These are phyloP conservation scores for Laburnicola sp. DNA, from an alignment of 2,329 filamentous ascomycete species.

Conservation along the genomic window DNA sequence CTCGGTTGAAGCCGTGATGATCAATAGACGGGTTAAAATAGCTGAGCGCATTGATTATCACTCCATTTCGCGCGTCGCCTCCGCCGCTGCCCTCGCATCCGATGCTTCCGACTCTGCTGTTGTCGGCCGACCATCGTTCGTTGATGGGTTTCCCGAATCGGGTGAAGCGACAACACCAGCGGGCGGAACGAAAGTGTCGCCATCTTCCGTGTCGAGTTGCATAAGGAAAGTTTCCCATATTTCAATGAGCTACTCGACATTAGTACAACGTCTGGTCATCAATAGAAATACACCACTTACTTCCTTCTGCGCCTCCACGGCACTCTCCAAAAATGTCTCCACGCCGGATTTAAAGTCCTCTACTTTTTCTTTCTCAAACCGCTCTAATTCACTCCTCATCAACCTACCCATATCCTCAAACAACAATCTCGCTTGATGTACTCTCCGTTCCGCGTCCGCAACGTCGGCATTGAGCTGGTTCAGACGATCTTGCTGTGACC, in stretches of 20 bases:
- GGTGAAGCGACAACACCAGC: conserved; percentile 44
- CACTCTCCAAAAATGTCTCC: conserved; percentile 95
- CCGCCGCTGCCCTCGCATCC: conserved; percentile 13
- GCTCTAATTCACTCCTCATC: conserved; percentile 87
- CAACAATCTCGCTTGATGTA: conserved; percentile 83
- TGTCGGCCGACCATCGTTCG: conserved; percentile 8
- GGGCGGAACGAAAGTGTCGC: conserved; percentile 50
- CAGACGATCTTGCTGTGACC: conserved; percentile 92
- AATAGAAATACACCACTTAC: conserved; percentile 50
- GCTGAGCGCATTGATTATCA: conserved; percentile 11
- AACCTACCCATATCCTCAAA: conserved; percentile 98
- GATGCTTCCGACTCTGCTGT: conserved; percentile 17
- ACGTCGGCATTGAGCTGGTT: conserved; percentile 93
- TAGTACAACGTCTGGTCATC: conserved; percentile 12
- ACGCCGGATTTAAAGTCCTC: conserved; percentile 99
- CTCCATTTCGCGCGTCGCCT: conserved; percentile 15
- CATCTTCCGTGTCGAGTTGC: conserved; percentile 92
- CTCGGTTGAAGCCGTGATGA: neutral
- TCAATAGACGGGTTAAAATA: neutral
- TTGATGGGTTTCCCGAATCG: conserved; percentile 2
- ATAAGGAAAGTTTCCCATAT: conserved; percentile 98
- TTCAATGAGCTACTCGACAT: conserved; percentile 65
- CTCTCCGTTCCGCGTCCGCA: conserved; percentile 88
- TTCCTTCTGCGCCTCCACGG: conserved; percentile 98
- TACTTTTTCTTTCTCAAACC: conserved; percentile 96